Evolutionary conservation across 73 alveolate genomes (phyloP).

Genomic region (Paramecium pentaurelia): DNA sequence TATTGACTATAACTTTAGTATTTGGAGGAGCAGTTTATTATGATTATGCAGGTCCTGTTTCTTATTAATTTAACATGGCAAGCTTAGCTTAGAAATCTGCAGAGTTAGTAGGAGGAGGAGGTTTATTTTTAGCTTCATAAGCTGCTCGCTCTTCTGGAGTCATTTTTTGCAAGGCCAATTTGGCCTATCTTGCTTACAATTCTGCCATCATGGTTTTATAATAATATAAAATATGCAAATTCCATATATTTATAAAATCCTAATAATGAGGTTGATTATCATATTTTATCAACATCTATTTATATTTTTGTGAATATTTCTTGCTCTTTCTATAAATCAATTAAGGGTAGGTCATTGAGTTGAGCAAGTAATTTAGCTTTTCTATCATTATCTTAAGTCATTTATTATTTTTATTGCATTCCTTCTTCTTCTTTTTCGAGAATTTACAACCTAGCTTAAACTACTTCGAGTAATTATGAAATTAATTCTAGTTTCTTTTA

Average conservation of each 20-base stretch:
- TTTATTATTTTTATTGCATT: not conserved
- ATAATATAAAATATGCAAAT: not conserved
- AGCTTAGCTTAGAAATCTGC: not conserved
- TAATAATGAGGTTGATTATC: not conserved
- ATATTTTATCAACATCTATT: not conserved
- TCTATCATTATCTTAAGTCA: not conserved
- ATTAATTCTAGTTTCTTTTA: not conserved
- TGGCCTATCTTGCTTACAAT: not conserved
- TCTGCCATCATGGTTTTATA: conserved; percentile 44
- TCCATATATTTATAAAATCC: not conserved
- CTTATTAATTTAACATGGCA: not conserved
- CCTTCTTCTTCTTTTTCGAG: not conserved
- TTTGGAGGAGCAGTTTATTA: not conserved
- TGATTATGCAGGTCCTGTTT: not conserved
- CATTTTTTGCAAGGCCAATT: not conserved
- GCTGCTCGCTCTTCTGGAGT: conserved; percentile 31
- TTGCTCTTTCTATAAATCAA: not conserved
- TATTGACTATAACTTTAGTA: not conserved
- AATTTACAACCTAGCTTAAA: not conserved
- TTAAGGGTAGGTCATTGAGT: not conserved
- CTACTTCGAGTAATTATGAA: not conserved
- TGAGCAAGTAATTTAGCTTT: not conserved
- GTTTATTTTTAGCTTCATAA: not conserved
- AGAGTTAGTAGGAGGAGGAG: not conserved
- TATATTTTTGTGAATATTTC: not conserved